A percentile compares a stretch with the other conserved stretches of the same genome.
phyloP scores from a whole-genome alignment of 306 rosid genomes.

The Lotus japonicus region DNA sequence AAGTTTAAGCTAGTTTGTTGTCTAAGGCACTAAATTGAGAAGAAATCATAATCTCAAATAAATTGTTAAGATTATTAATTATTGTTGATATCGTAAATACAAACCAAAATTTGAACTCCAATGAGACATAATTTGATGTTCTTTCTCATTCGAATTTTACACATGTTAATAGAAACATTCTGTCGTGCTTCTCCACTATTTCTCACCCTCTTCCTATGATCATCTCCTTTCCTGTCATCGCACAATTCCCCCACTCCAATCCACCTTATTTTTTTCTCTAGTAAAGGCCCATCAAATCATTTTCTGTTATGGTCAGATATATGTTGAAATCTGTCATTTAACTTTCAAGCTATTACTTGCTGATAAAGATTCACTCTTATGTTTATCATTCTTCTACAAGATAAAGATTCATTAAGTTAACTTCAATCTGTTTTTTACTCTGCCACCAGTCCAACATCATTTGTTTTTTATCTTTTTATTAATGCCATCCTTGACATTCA shows the following conservation, averaged over 20 bases:
- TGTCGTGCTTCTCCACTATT: too few species aligned
- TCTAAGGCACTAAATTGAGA: not conserved
- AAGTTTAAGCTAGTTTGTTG: conserved; percentile 8
- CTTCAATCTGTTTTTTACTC: not conserved
- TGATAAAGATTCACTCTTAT: not conserved
- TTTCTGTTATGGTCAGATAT: not conserved
- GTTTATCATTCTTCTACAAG: not conserved
- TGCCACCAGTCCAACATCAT: not conserved
- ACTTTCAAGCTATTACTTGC: not conserved
- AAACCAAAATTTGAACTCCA: too few species aligned
- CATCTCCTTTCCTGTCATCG: too few species aligned
- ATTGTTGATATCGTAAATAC: not conserved
- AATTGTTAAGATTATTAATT: not conserved
- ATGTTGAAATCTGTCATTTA: not conserved
- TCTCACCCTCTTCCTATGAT: too few species aligned
- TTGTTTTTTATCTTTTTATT: not conserved
- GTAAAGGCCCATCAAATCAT: not conserved
- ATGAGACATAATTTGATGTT: too few species aligned
- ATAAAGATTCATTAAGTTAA: not conserved
- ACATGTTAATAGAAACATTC: too few species aligned
- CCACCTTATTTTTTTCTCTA: not conserved
- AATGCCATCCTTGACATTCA: not conserved
- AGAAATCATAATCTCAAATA: not conserved
- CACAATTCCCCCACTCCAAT: not conserved
- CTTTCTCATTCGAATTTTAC: too few species aligned